Evolutionary conservation across 768 basidiomycete species (phyloP).

Genomic region (Pulveroboletus sp.): DNA sequence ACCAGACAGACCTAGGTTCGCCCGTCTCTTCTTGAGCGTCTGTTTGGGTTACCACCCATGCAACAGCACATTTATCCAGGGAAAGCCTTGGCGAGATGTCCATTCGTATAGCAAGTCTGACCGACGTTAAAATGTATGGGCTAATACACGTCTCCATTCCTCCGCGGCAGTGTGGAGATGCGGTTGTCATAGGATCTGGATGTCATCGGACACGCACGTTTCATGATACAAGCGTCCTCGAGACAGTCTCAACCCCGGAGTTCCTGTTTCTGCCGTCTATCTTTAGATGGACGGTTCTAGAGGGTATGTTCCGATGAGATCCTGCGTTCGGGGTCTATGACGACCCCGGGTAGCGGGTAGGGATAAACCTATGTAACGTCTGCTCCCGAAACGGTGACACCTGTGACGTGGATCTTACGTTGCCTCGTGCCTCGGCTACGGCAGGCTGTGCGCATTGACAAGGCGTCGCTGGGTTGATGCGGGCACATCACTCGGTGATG

Average conservation of each 20-base stretch:
- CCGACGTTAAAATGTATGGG: conserved; percentile 8
- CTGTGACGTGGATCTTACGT: conserved; percentile 29
- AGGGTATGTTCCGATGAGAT: conserved; percentile 9
- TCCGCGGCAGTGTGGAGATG: conserved; percentile 20
- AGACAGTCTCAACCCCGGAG: conserved; percentile 19
- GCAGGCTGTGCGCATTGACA: conserved; percentile 22
- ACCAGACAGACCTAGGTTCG: conserved; percentile 41
- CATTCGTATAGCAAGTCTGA: conserved; percentile 17
- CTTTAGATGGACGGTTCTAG: conserved; percentile 20
- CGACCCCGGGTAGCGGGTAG: conserved; percentile 11
- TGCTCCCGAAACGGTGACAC: conserved; percentile 24
- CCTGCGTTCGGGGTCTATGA: conserved; percentile 15
- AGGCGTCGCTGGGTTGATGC: conserved; percentile 27
- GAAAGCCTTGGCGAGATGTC: conserved; percentile 33
- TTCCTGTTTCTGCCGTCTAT: conserved; percentile 29
- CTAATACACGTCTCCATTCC: conserved; percentile 9
- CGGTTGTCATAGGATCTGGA: conserved; percentile 1
- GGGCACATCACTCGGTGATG: conserved; percentile 19
- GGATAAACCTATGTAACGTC: conserved; percentile 24
- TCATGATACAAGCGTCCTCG: conserved; percentile 21
- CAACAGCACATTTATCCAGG: conserved; percentile 29
- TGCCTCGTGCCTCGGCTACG: conserved; percentile 28
- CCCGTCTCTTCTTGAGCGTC: conserved; percentile 9
- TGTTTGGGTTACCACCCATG: conserved; percentile 8
- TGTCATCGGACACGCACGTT: conserved; percentile 17